phyloP scores from a whole-genome alignment of 129 eudicot species.

The Rutidosis leptorrhynchoides region DNA sequence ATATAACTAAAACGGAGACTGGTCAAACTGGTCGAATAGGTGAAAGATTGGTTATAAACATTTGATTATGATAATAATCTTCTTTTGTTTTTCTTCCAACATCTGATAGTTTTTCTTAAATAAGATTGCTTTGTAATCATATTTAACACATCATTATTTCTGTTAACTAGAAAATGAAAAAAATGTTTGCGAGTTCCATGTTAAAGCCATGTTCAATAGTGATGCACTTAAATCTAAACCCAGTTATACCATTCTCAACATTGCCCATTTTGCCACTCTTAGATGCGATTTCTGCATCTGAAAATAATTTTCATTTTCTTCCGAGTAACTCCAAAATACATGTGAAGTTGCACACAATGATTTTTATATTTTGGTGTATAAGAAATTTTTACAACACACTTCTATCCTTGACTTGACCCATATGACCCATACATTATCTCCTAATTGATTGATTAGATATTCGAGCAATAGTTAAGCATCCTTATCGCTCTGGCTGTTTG shows the following conservation, averaged over 20 bases:
- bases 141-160: background rate
- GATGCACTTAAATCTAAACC: background rate
- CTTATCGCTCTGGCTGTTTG: background rate
- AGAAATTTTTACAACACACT: background rate
- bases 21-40: background rate
- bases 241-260: background rate
- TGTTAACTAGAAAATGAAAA: background rate
- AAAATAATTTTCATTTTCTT: background rate
- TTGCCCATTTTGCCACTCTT: background rate
- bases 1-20: background rate
- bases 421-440: background rate
- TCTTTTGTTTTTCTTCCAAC: background rate
- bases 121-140: background rate
- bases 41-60: background rate
- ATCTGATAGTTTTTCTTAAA: background rate
- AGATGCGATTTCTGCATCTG: background rate
- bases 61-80: background rate
- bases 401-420: background rate
- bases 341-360: background rate
- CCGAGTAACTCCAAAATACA: background rate
- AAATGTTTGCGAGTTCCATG: background rate
- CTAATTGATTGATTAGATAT: background rate
- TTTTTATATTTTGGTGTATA: too few species aligned
- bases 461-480: too few species aligned
- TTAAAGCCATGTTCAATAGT: background rate